phyloP scores from a whole-genome alignment of 768 basidiomycete genomes.

The Cubamyces sp. region DNA sequence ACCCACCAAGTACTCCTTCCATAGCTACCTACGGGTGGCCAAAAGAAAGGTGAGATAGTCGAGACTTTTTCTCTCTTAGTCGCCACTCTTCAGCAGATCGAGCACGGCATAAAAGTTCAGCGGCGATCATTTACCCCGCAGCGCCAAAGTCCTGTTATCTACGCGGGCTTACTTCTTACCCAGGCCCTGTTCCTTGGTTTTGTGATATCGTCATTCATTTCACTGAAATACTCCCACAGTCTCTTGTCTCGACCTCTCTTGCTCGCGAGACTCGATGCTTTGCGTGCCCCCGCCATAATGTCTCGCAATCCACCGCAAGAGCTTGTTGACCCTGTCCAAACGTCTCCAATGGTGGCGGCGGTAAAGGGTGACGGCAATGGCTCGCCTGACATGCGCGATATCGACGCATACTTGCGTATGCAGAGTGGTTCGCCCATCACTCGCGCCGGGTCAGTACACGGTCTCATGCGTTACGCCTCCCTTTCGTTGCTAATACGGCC shows the following conservation, averaged over 20 bases:
- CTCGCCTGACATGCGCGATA: conserved; percentile 15
- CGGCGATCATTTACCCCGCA: conserved; percentile 2
- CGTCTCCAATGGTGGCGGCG: neutral
- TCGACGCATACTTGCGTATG: conserved; percentile 18
- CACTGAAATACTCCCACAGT: neutral
- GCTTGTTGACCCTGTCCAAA: neutral
- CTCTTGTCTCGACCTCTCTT: neutral
- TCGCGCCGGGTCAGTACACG: conserved; percentile 13
- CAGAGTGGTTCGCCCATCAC: conserved; percentile 20
- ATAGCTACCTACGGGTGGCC: too few species aligned
- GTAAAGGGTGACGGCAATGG: neutral
- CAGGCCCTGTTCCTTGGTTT: neutral
- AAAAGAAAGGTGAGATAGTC: too few species aligned
- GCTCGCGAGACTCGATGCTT: conserved; percentile 6
- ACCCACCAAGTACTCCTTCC: too few species aligned
- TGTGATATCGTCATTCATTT: conserved; percentile 14
- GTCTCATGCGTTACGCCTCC: too few species aligned
- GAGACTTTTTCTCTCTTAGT: too few species aligned
- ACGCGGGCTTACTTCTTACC: conserved; percentile 3
- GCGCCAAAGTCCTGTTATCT: conserved; percentile 15
- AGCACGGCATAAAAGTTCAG: too few species aligned
- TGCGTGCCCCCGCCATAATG: conserved; percentile 11
- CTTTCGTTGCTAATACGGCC: neutral
- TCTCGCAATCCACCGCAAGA: conserved; percentile 13
- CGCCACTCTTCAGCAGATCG: too few species aligned